Evolutionary conservation across 257 asterid species (phyloP).

Genomic region (Thymus mandschuricus): DNA sequence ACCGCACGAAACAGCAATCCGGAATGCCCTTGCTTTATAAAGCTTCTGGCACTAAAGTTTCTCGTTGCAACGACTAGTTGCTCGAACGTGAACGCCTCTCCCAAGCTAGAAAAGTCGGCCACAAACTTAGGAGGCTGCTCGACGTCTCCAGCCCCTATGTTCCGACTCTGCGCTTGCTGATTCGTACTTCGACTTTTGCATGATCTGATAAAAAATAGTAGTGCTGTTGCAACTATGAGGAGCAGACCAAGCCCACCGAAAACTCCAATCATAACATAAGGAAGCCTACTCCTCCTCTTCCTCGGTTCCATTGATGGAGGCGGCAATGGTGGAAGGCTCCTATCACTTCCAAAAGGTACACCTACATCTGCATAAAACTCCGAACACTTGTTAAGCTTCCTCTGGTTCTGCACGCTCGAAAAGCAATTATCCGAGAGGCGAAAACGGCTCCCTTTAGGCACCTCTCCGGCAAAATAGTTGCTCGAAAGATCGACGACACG

Average conservation of each 20-base stretch:
- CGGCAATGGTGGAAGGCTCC: background rate
- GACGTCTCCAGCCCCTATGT: conserved; percentile 21
- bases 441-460: conserved; percentile 31
- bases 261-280: conserved; percentile 53
- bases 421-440: conserved; percentile 52
- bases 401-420: conserved; percentile 37
- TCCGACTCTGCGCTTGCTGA: conserved; percentile 25
- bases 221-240: conserved; percentile 40
- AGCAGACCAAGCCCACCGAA: conserved; percentile 59
- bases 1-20: conserved; percentile 66
- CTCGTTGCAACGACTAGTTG: conserved; percentile 57
- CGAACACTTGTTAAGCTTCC: conserved; percentile 39
- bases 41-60: conserved; percentile 48
- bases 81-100: conserved; percentile 54
- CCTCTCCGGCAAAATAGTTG: conserved; percentile 60
- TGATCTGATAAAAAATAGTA: conserved; percentile 35
- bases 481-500: conserved; percentile 49
- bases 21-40: conserved; percentile 69
- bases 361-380: conserved; percentile 47
- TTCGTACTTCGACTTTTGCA: conserved; percentile 18
- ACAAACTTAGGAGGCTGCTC: conserved; percentile 30
- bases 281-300: conserved; percentile 23
- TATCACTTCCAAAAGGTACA: conserved; percentile 17
- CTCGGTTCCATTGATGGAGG: conserved; percentile 16
- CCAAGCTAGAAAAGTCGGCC: conserved; percentile 39